Evolutionary conservation across 371 early-diverging fungal species (phyloP).

Genomic region (Paraphysoderma sedebokerense): DNA sequence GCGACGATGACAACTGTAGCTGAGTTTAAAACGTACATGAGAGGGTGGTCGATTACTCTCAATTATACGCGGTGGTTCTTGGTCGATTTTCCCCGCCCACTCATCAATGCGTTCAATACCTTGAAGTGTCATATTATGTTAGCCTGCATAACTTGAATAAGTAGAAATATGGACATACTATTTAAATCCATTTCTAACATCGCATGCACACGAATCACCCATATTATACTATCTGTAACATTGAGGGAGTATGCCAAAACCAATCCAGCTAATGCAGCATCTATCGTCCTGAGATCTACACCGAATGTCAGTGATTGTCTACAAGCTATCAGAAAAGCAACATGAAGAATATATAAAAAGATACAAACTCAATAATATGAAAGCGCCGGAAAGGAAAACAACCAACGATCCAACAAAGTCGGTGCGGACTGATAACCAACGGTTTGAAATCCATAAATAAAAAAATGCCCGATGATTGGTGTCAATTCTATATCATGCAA

Average conservation of each 20-base stretch:
- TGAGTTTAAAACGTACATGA: too few species aligned
- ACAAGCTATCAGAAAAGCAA: constrained; percentile 4
- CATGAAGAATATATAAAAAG: neutral
- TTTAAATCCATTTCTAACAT: constrained; percentile 71
- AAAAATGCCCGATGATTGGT: constrained; percentile 60
- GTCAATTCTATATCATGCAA: constrained; percentile 31
- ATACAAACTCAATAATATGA: constrained; percentile 25
- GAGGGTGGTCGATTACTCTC: constrained; percentile 9
- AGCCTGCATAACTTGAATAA: too few species aligned
- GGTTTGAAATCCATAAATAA: constrained; percentile 67
- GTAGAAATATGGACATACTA: too few species aligned
- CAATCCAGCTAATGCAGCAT: constrained; percentile 60
- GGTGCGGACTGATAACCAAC: constrained; percentile 70
- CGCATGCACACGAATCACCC: constrained; percentile 61
- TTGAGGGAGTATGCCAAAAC: constrained; percentile 50
- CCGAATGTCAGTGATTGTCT: neutral
- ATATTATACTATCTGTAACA: constrained; percentile 48
- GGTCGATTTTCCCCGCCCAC: constrained; percentile 45
- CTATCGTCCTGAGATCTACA: constrained; percentile 11
- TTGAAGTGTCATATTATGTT: too few species aligned
- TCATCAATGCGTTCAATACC: constrained; percentile 67
- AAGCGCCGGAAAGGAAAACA: constrained; percentile 46
- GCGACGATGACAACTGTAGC: too few species aligned
- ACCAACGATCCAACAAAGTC: constrained; percentile 52
- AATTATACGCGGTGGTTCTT: constrained; percentile 34